Conservation (phyloP, 129 eudicot species). For the Tagetes patula region DNA sequence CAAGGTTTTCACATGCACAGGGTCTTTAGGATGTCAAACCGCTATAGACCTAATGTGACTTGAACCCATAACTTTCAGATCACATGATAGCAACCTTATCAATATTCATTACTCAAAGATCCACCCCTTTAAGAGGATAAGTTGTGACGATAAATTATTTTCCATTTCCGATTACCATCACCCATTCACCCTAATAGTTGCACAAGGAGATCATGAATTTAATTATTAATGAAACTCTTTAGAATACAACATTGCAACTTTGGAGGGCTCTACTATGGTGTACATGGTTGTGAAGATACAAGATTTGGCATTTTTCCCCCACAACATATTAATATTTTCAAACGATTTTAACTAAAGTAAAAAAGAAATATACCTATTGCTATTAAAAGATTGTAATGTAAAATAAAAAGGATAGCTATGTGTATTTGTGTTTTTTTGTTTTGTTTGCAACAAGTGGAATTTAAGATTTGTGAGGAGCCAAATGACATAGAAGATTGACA, state of each 20-base stretch:
- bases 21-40: too few relatives aligned
- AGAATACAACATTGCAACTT: neutral
- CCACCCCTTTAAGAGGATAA: too few relatives aligned
- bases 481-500: constrained; percentile 21
- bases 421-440: neutral
- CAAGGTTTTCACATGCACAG: too few relatives aligned
- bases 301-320: neutral
- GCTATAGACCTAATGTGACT: too few relatives aligned
- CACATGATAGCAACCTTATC: too few relatives aligned
- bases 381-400: constrained; percentile 15
- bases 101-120: too few relatives aligned
- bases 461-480: constrained; percentile 26
- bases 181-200: neutral
- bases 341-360: constrained; percentile 13
- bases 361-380: constrained; percentile 11
- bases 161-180: neutral
- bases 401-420: neutral
- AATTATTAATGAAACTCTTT: neutral
- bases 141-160: neutral
- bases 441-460: constrained; percentile 23
- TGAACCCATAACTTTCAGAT: too few relatives aligned
- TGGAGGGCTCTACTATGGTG: neutral
- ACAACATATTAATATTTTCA: neutral
- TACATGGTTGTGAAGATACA: neutral
- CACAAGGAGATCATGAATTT: neutral